These are phyloP conservation scores for Gossypium herbaceum DNA, from an alignment of 345 rosid species.

Conservation along the genomic window DNA sequence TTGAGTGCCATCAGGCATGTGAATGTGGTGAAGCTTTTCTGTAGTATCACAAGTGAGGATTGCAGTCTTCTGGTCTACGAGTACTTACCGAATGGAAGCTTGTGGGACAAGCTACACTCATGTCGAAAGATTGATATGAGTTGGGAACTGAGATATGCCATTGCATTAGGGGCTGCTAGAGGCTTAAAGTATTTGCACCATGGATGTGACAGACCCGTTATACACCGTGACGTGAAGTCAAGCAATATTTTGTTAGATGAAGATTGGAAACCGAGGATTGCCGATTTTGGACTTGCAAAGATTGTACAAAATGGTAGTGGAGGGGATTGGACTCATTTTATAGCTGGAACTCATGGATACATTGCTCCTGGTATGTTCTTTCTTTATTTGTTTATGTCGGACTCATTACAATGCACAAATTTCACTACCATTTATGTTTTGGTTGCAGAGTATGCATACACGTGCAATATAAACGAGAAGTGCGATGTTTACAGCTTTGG, in stretches of 20 bases:
- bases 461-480: constrained; percentile 53
- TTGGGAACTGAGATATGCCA: constrained; percentile 62
- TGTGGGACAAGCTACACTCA: constrained; percentile 74
- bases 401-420: background rate
- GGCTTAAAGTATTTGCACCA: constrained; percentile 87
- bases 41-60: constrained; percentile 81
- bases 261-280: constrained; percentile 78
- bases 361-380: constrained; percentile 75
- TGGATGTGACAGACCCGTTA: constrained; percentile 62
- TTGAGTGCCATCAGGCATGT: constrained; percentile 71
- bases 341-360: constrained; percentile 81
- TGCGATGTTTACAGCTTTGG: constrained; percentile 88
- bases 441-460: constrained; percentile 62
- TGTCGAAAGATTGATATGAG: constrained; percentile 42
- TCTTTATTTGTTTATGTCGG: background rate
- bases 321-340: constrained; percentile 46
- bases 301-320: constrained; percentile 44
- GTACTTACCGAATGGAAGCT: constrained; percentile 72
- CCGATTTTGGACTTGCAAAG: constrained; percentile 88
- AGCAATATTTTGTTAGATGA: constrained; percentile 80
- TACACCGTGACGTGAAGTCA: constrained; percentile 80
- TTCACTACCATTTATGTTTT: background rate
- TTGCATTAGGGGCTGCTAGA: constrained; percentile 75
- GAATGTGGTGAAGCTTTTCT: constrained; percentile 76
- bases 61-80: constrained; percentile 73